Conservation (phyloP, 495 filamentous ascomycete genomes). For the Hypoxylon intermedium region DNA sequence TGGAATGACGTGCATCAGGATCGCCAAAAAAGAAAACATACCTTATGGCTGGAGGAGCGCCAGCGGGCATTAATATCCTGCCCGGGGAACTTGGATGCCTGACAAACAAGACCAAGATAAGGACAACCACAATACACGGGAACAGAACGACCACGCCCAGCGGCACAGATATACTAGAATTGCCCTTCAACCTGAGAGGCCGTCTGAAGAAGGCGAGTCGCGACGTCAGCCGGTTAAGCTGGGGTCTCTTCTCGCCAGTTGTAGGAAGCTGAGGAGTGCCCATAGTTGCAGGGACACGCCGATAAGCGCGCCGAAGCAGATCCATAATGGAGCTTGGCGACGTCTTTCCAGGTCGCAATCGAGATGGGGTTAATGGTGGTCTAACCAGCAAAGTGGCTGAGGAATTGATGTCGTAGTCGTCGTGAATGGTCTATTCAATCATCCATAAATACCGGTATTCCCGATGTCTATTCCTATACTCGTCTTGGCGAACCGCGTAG, state of each 20-base stretch:
- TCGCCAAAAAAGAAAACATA: conserved; percentile 54
- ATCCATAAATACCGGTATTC: conserved; percentile 10
- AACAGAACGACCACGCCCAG: conserved; percentile 92
- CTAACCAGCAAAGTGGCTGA: not conserved
- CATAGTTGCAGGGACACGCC: conserved; percentile 52
- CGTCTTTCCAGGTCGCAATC: conserved; percentile 5
- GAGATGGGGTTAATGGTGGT: not conserved
- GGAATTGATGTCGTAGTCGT: conserved; percentile 14
- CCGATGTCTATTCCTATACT: conserved; percentile 28
- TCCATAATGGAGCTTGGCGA: conserved; percentile 53
- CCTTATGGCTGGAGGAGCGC: conserved; percentile 90
- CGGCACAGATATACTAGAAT: conserved; percentile 92
- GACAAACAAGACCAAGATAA: conserved; percentile 90
- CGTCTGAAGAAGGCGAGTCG: conserved; percentile 84
- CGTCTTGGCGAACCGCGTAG: conserved; percentile 17
- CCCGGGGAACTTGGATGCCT: conserved; percentile 84
- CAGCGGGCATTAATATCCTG: conserved; percentile 85
- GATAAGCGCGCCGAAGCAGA: conserved; percentile 61
- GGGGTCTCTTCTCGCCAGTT: conserved; percentile 54
- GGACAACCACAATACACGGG: conserved; percentile 86
- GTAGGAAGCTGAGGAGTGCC: conserved; percentile 51
- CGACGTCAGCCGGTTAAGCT: conserved; percentile 46
- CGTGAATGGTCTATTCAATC: conserved; percentile 23
- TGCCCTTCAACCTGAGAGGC: conserved; percentile 90
- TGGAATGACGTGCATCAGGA: not conserved